Evolutionary conservation across 2,329 filamentous ascomycete genomes (phyloP), one percentile per base, ranked within the genome.

Genomic region (Colletotrichum limetticola): DNA sequence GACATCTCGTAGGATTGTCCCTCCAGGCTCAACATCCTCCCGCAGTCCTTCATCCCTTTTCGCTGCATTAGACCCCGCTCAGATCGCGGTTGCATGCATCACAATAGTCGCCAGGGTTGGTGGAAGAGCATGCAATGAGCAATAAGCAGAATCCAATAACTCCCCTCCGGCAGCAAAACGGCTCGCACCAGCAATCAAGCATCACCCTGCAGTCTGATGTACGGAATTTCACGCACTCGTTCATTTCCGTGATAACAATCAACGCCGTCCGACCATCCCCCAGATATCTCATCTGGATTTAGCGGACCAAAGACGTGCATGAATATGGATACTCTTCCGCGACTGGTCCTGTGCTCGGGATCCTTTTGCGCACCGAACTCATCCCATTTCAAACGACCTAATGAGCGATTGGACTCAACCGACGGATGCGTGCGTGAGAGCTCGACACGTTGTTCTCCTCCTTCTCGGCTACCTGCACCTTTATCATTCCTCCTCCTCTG

Each of bases 11-110:
- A 32, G 14, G 14, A 30, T 26, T 37, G 49, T 28, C 19, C 57
- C 57, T 58, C 22, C 3, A n/a, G 12, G 28, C 19, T 35, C 19
- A 28, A 28, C 26, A 64, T 59, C 49, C 57, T 68, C 24, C 53
- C 58, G 66, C 59, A 22, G 19, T 64, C 46, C 19, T 52, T 26
- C 66, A 72, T 70, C 60, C 66, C 70, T 66, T 70, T 37, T 46
- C 26, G 11, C 16, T 70, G 70, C 66, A 72, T 70, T 46, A 53
- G 55, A 59, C 32, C 32, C 22, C 56, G 60, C 66, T 65, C 60
- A 14, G 66, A 37, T 60, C 59, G 58, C 52, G 35, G 24, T 26
- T 70, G 60, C 60, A 57, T 69, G 70, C 59, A 56, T 66, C 55
- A 63, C 49, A 30, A 26, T 22, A 55, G n/a, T 22, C 52, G 42